Base-by-base conservation (phyloP, 768 basidiomycete species). In the Galerina marginata region DNA sequence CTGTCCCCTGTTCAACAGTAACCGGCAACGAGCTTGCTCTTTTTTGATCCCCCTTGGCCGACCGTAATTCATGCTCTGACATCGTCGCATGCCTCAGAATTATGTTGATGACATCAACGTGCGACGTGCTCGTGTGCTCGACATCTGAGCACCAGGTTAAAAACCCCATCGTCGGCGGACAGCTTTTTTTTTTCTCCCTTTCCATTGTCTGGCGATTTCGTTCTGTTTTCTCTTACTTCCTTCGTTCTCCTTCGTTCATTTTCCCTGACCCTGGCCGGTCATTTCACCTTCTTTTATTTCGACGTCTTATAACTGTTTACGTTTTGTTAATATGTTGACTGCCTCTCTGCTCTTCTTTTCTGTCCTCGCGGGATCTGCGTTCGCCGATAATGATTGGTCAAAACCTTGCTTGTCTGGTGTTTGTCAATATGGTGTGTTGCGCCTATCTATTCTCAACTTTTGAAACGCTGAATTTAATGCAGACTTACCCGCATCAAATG, bases 341-440 rank as follows among this genome's bases (percentile, higher is more conserved):
- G 36, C 10, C 2, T 42, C 60, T 39, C 44, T 66, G 4, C 23
- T 58, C 26, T 68, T 67, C 7, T 1, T 57, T 52, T 51, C 70
- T 38, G 40, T 65, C 43, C 59, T 69, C 36, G 9, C 56, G 14
- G 23, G 46, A 16, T 39, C 54, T 4, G 57, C 50, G 12, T 43
- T 63, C 25, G 79, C 77, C 16, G 66, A 70, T 42, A 81, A 81
- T 59, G 79, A 82, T 67, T 83, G 81, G 81, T 74, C 60, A 25
- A 71, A 74, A 56, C 77, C 76, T 3, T 79, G 77, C 60, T 66
- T 76, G 38, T 64, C 67, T 6, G 81, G 80, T 14, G 70, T 71
- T 26, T 82, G 80, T 59, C 71, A 73, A 43, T 81, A 82, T 58
- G 77, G 74, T 73, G 54, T 29, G 69, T 49, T 26, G 2, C 7